Evolutionary conservation across 768 basidiomycete genomes (phyloP).

Genomic region (Thelephora aurantiotincta): DNA sequence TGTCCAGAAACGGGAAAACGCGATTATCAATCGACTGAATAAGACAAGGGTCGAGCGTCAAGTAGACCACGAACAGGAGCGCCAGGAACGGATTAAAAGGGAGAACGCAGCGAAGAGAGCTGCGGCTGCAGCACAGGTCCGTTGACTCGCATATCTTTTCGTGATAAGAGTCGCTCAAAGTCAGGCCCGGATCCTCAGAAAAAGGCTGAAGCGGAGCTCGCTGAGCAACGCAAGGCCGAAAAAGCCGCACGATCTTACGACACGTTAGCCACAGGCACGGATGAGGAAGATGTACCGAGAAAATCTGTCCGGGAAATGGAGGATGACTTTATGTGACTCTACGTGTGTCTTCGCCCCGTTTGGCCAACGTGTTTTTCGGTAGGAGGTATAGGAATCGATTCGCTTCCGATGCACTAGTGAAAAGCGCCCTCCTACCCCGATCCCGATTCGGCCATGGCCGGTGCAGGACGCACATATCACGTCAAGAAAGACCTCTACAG

Average conservation of each 20-base stretch:
- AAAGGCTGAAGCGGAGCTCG: conserved; percentile 66
- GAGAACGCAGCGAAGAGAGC: conserved; percentile 54
- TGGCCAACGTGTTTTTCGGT: no score
- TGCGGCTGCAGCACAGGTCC: conserved; percentile 55
- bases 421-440: no score
- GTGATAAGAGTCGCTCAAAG: no score
- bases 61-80: conserved; percentile 88
- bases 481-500: no score
- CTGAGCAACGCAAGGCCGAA: conserved; percentile 65
- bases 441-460: no score
- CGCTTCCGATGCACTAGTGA: no score
- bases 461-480: no score
- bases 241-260: conserved; percentile 86
- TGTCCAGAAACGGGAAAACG: conserved; percentile 69
- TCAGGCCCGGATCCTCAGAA: conserved; percentile 29
- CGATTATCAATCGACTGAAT: conserved; percentile 82
- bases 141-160: not conserved
- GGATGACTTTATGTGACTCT: conserved; percentile 71
- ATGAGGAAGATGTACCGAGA: conserved; percentile 26
- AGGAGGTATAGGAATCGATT: no score
- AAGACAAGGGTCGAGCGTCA: conserved; percentile 79
- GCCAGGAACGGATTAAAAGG: conserved; percentile 64
- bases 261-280: conserved; percentile 51
- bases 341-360: no score
- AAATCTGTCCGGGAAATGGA: conserved; percentile 66